phyloP scores from a whole-genome alignment of 2,329 filamentous ascomycete species.

The Epichloe gansuensis region DNA sequence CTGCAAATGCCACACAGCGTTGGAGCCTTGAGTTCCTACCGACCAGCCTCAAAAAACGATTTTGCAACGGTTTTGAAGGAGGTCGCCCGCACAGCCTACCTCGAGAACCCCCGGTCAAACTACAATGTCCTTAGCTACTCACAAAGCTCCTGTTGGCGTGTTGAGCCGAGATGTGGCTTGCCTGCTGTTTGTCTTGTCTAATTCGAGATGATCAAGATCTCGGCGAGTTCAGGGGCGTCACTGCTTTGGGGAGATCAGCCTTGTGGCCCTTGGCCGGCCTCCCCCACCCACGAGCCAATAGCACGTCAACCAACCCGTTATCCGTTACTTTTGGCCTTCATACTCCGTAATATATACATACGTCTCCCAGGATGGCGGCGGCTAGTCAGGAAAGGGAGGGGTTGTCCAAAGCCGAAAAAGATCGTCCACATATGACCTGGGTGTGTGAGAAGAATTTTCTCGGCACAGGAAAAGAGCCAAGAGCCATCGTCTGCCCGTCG shows the following conservation, averaged over 20 bases:
- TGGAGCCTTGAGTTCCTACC: too few species aligned
- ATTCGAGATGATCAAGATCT: background rate
- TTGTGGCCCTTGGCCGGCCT: background rate
- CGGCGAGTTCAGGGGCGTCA: too few species aligned
- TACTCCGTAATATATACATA: too few species aligned
- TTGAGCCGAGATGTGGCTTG: constrained; percentile 2
- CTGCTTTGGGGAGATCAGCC: constrained; percentile 6
- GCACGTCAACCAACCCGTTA: background rate
- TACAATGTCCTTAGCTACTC: background rate
- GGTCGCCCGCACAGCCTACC: too few species aligned
- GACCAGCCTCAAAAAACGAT: too few species aligned
- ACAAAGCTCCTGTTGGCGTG: background rate
- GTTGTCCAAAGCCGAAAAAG: background rate
- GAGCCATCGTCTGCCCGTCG: background rate
- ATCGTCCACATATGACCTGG: background rate
- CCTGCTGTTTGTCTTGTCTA: background rate
- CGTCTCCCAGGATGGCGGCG: background rate
- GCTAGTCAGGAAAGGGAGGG: background rate
- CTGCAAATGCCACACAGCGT: too few species aligned
- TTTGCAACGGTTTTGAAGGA: too few species aligned
- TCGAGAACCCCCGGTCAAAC: too few species aligned
- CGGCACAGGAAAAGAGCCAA: background rate
- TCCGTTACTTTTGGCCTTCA: background rate
- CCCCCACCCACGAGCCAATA: background rate
- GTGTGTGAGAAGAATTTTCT: background rate